These are phyloP conservation scores for Syncephalastrum sp. DNA, from an alignment of 371 early-diverging fungal genomes.

Conservation along the genomic window DNA sequence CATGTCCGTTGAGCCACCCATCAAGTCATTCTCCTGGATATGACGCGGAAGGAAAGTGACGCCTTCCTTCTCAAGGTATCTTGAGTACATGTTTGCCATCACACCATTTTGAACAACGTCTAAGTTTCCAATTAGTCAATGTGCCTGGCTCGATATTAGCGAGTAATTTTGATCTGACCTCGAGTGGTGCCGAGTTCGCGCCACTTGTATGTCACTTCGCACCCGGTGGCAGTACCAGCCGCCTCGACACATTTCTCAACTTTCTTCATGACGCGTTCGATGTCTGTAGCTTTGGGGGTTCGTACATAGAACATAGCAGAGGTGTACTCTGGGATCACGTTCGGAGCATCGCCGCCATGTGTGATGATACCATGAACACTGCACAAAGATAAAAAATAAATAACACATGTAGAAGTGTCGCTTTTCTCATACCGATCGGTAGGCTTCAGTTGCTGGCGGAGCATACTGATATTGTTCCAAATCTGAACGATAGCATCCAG, in stretches of 20 bases:
- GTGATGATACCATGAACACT: conserved; percentile 76
- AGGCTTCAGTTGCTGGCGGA: conserved; percentile 74
- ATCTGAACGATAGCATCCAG: conserved; percentile 67
- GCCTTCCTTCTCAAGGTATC: conserved; percentile 52
- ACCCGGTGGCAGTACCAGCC: conserved; percentile 70
- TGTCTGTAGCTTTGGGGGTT: conserved; percentile 42
- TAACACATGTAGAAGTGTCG: background rate
- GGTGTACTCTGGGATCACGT: conserved; percentile 65
- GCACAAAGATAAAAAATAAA: background rate
- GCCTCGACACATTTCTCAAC: conserved; percentile 61
- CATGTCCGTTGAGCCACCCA: conserved; percentile 70
- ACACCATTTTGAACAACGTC: conserved; percentile 54
- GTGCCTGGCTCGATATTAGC: too few relatives aligned
- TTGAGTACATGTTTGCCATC: conserved; percentile 58
- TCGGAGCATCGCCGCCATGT: conserved; percentile 59
- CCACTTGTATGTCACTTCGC: conserved; percentile 56
- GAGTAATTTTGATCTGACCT: conserved; percentile 5
- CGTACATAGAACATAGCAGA: conserved; percentile 58
- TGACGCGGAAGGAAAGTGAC: conserved; percentile 36
- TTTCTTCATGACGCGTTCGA: conserved; percentile 45
- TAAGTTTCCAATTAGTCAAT: background rate
- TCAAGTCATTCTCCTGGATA: conserved; percentile 36
- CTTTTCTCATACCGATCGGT: conserved; percentile 28
- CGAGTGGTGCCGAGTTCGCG: conserved; percentile 41
- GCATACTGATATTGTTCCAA: conserved; percentile 61